These are phyloP conservation scores for Microcyclospora pomicola DNA, from an alignment of 2,329 filamentous ascomycete genomes.

Conservation along the genomic window DNA sequence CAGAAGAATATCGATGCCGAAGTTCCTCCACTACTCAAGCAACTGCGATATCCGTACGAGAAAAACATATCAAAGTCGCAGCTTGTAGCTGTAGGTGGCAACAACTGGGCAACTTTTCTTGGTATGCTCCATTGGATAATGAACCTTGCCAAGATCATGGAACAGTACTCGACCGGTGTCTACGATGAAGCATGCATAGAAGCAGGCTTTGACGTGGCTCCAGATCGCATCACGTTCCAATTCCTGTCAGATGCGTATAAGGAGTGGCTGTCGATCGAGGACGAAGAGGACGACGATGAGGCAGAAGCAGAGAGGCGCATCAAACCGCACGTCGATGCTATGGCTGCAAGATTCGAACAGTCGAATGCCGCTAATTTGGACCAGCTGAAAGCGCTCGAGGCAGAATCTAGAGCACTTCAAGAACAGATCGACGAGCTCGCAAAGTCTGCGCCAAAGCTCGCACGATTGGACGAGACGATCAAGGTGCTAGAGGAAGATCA, in stretches of 20 bases:
- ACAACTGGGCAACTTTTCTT: constrained; percentile 93
- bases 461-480: constrained; percentile 75
- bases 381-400: constrained; percentile 74
- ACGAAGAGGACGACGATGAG: constrained; percentile 67
- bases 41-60: constrained; percentile 87
- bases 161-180: constrained; percentile 60
- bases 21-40: constrained; percentile 81
- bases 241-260: constrained; percentile 83
- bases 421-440: constrained; percentile 84
- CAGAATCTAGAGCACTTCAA: constrained; percentile 64
- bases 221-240: constrained; percentile 86
- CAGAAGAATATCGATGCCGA: constrained; percentile 92
- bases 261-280: constrained; percentile 78
- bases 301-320: constrained; percentile 70
- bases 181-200: constrained; percentile 89
- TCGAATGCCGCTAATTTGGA: constrained; percentile 74
- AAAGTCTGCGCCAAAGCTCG: constrained; percentile 71
- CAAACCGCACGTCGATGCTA: constrained; percentile 69
- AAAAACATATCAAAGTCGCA: constrained; percentile 94
- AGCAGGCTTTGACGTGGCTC: constrained; percentile 71
- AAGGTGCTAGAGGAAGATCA: constrained; percentile 91
- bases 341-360: constrained; percentile 76
- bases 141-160: constrained; percentile 89
- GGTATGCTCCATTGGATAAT: constrained; percentile 98
- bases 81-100: constrained; percentile 83